Base-by-base conservation (phyloP, 805 yeast genomes). In the Ogataea naganishii region DNA sequence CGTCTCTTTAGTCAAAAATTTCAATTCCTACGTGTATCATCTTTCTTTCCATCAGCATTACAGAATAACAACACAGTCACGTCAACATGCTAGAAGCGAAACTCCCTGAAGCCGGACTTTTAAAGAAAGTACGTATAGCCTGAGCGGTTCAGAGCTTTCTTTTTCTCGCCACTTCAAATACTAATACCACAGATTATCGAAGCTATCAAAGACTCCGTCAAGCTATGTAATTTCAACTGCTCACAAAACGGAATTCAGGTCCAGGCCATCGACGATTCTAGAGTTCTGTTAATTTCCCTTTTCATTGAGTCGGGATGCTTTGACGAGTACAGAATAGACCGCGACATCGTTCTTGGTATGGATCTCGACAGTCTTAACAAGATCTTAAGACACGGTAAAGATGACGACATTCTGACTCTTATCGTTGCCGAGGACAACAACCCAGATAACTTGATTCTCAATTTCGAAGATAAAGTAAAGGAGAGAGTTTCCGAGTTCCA, bases 201-300 rank as follows among this genome's bases (percentile, higher is more conserved):
- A 46, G 78, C 97, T 35, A 81, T 89, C 56, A 83, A 85, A 54
- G 98, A 92, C 53, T 80, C 94, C 51, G 96, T 92, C 39, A 84
- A 83, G 49, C 71, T 88, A 46, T 92, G 96, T 66, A 92, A 92
- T 69, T 84, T 92, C 69, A 92, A 86, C 65, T 92, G 96, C 64
- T 75, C 94, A n/a, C 92, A 83, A 56, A 72, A 76, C 39, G 98
- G 98, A 43, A 80, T 92, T 49, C 80, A 94, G 8, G 89, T 94
- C 14, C 97, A 92, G 66, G 97, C 98, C 17, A 92, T 92, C 44
- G 98, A 92, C 60, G 94, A 86, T 54, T 86, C 98, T 17, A 84
- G 96, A 68, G 96, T 92, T 35, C 72, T 88, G 40, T 70, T 92
- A 41, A 95, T 89, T 23, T 81, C 95, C 14, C 66, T 92, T 39